Conservation (phyloP, 768 basidiomycete species). For the Terana coerulea region DNA sequence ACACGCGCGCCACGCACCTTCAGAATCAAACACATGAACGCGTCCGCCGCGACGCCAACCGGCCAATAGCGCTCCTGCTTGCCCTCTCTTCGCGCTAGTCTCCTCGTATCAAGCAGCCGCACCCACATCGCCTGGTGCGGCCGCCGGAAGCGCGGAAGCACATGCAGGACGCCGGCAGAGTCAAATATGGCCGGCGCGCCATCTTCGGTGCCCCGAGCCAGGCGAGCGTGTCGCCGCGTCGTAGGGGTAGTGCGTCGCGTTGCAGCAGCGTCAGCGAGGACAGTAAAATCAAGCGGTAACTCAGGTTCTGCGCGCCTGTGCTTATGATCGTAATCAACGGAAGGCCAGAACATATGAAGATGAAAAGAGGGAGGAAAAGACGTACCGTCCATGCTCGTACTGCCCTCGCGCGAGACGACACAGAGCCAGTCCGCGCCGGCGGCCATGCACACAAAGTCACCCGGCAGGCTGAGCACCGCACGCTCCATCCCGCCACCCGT, state of each 20-base stretch:
- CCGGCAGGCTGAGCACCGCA: conserved; percentile 78
- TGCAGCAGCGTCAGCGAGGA: conserved; percentile 88
- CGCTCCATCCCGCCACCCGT: conserved; percentile 90
- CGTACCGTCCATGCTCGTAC: conserved; percentile 93
- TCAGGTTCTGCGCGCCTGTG: conserved; percentile 86
- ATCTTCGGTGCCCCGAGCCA: conserved; percentile 90
- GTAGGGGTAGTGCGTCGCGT: conserved; percentile 76
- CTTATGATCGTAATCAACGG: too few species aligned
- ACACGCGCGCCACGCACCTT: too few species aligned
- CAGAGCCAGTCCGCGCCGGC: conserved; percentile 86
- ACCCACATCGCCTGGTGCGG: conserved; percentile 93
- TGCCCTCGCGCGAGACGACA: conserved; percentile 83
- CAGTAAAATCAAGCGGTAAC: conserved; percentile 80
- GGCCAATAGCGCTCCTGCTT: conserved; percentile 98
- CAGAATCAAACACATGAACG: conserved; percentile 86
- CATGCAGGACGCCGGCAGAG: conserved; percentile 74
- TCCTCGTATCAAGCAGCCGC: conserved; percentile 78
- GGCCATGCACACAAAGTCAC: conserved; percentile 90
- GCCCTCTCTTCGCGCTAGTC: conserved; percentile 75
- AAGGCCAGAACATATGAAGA: too few species aligned
- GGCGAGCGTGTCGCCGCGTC: conserved; percentile 70
- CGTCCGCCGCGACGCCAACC: conserved; percentile 72
- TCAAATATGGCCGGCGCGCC: conserved; percentile 93
- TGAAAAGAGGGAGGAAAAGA: too few species aligned
- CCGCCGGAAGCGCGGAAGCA: conserved; percentile 83